Percentiles rank a stretch among this genome's conserved stretches.
Evolutionary conservation across 1,284 basidiomycete species (phyloP).

Genomic region (Neolentinus lepideus): DNA sequence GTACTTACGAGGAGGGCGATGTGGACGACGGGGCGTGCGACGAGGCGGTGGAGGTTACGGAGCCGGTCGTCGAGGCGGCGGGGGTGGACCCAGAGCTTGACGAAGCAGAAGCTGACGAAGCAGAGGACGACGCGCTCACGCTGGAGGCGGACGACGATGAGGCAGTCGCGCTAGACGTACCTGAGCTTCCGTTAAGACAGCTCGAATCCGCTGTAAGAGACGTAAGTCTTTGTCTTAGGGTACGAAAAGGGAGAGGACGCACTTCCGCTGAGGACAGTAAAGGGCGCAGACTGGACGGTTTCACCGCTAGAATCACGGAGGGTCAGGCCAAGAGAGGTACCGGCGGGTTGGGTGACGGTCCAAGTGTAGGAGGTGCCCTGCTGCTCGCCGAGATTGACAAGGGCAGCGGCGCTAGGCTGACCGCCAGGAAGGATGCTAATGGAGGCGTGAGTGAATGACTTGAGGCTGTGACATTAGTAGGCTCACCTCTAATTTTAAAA

Average conservation of each 20-base stretch:
- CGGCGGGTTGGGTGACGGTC: slow-evolving; percentile 32
- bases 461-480: too few species aligned
- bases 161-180: slow-evolving; percentile 10
- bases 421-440: slow-evolving; percentile 38
- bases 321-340: slow-evolving; percentile 38
- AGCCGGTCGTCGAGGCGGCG: slow-evolving; percentile 7
- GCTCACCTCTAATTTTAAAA: too few species aligned
- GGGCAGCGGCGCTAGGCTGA: slow-evolving; percentile 25
- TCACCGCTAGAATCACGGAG: slow-evolving; percentile 46
- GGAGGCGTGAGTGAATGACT: too few species aligned
- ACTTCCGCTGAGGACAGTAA: slow-evolving; percentile 44
- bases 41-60: slow-evolving; percentile 10
- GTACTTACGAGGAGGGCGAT: slow-evolving; percentile 7
- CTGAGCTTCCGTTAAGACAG: slow-evolving; percentile 22
- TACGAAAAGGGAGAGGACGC: slow-evolving; percentile 1
- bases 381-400: slow-evolving; percentile 30
- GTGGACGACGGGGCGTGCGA: slow-evolving; percentile 12
- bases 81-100: slow-evolving; percentile 4
- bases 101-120: slow-evolving; percentile 4
- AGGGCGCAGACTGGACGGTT: slow-evolving; percentile 37
- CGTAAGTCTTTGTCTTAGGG: too few species aligned
- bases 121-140: slow-evolving; percentile 7
- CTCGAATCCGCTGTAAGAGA: slow-evolving; percentile 20
- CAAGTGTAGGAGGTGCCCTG: slow-evolving; percentile 35
- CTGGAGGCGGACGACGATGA: slow-evolving; percentile 11